Percentiles rank a stretch among this genome's conserved stretches.
These are phyloP conservation scores for Dactylonectria estremocensis DNA, from an alignment of 2,329 filamentous ascomycete genomes.

Conservation along the genomic window DNA sequence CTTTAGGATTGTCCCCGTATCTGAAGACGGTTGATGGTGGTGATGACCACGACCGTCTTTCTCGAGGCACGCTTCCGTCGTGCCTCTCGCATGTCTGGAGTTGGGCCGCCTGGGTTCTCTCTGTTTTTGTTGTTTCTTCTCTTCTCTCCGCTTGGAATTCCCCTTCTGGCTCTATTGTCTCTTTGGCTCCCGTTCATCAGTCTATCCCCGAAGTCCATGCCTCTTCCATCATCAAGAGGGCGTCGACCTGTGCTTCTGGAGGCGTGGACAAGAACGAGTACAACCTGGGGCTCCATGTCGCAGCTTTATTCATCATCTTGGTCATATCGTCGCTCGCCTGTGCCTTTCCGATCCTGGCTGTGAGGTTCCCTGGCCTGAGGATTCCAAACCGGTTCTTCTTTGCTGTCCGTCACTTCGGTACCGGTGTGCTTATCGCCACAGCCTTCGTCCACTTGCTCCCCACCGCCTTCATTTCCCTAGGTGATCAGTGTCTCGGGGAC, in stretches of 20 bases:
- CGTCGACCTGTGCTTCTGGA: slow-evolving; percentile 47
- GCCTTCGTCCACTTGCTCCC: slow-evolving; percentile 84
- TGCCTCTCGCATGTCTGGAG: slow-evolving; percentile 54
- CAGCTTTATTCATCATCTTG: slow-evolving; percentile 68
- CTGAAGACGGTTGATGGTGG: slow-evolving; percentile 54
- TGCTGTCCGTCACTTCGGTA: slow-evolving; percentile 79
- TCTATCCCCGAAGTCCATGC: slow-evolving; percentile 26
- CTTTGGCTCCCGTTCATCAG: slow-evolving; percentile 22
- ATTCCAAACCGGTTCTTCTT: slow-evolving; percentile 72
- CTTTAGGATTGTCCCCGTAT: slow-evolving; percentile 51
- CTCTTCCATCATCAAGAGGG: slow-evolving; percentile 44
- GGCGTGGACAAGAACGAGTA: slow-evolving; percentile 59
- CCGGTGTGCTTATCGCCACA: slow-evolving; percentile 81
- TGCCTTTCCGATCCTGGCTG: slow-evolving; percentile 69
- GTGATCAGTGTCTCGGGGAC: slow-evolving; percentile 76
- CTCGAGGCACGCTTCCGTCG: slow-evolving; percentile 49
- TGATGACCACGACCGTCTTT: slow-evolving; percentile 58
- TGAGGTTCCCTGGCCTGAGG: slow-evolving; percentile 65
- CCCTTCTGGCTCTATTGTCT: slow-evolving; percentile 20
- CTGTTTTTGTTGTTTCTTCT: slow-evolving; percentile 57
- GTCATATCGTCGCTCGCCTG: slow-evolving; percentile 64
- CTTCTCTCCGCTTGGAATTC: slow-evolving; percentile 47
- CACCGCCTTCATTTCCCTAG: slow-evolving; percentile 75
- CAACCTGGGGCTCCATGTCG: slow-evolving; percentile 71
- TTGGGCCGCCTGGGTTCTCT: slow-evolving; percentile 60